Evolutionary conservation across 805 yeast species (phyloP).

Genomic region (Candida cerambycidarum): DNA sequence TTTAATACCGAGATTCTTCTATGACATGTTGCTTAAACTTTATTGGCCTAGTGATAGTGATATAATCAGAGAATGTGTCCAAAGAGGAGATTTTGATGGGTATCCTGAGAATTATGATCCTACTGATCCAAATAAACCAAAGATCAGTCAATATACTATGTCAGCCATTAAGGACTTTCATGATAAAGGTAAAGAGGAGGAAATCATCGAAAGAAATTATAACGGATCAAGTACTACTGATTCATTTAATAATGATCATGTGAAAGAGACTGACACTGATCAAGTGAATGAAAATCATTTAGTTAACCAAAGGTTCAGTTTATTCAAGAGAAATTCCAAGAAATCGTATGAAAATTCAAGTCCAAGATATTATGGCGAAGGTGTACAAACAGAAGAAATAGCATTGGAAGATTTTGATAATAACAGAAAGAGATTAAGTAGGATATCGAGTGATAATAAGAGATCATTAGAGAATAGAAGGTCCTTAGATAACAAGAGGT

Average conservation of each 20-base stretch:
- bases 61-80: slow-evolving; percentile 69
- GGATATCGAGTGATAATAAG: slow-evolving; percentile 21
- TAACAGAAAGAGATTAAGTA: slow-evolving; percentile 21
- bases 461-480: slow-evolving; percentile 11
- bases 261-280: background rate
- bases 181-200: slow-evolving; percentile 8
- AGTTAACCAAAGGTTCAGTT: slow-evolving; percentile 21
- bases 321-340: slow-evolving; percentile 36
- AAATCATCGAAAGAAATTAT: slow-evolving; percentile 6
- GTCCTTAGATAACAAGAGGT: slow-evolving; percentile 8
- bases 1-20: slow-evolving; percentile 64
- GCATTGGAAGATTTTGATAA: slow-evolving; percentile 43
- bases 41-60: slow-evolving; percentile 68
- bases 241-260: slow-evolving; percentile 2
- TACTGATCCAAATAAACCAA: slow-evolving; percentile 67
- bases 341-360: slow-evolving; percentile 26
- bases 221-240: slow-evolving; percentile 15
- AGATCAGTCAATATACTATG: slow-evolving; percentile 44
- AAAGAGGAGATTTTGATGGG: slow-evolving; percentile 62
- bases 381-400: slow-evolving; percentile 51
- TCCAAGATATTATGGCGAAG: slow-evolving; percentile 34
- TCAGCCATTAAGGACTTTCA: slow-evolving; percentile 21
- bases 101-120: slow-evolving; percentile 75
- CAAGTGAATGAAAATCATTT: background rate
- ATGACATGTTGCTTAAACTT: slow-evolving; percentile 54